Conservation (phyloP, 371 early-diverging fungal genomes). For the Mortierella polycephala region DNA sequence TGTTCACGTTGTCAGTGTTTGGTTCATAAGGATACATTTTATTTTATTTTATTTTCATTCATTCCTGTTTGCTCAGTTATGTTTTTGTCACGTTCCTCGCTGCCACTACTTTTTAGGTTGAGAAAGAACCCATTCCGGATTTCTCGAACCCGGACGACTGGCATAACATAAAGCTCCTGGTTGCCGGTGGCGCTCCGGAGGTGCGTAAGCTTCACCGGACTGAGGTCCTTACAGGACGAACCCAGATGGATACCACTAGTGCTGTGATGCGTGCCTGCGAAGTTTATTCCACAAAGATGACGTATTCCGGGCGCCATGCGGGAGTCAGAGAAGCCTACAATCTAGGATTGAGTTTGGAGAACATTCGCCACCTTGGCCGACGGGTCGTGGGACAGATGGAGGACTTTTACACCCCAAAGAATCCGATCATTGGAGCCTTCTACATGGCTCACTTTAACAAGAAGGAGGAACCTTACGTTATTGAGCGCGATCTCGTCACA, state of each 20-base stretch:
- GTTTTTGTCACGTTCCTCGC: neutral
- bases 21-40: too few species aligned
- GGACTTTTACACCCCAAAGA: conserved; percentile 16
- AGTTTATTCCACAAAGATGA: conserved; percentile 19
- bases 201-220: conserved; percentile 4
- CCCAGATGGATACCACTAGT: conserved; percentile 19
- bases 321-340: conserved; percentile 27
- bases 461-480: conserved; percentile 9
- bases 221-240: neutral
- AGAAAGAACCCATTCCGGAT: conserved; percentile 16
- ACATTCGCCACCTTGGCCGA: conserved; percentile 28
- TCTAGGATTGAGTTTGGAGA: conserved; percentile 3
- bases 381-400: conserved; percentile 33
- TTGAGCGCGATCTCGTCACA: conserved; percentile 30
- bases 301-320: conserved; percentile 23
- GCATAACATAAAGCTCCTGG: conserved; percentile 18
- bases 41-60: neutral
- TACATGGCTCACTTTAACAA: conserved; percentile 38
- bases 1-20: too few species aligned
- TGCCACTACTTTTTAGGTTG: conserved; percentile 13
- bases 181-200: neutral
- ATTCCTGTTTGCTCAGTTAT: neutral
- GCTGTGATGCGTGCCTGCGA: conserved; percentile 25
- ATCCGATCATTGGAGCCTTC: conserved; percentile 24
- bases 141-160: conserved; percentile 20